Evolutionary conservation across 257 asterid species (phyloP).

Genomic region (Petunia axillaris): DNA sequence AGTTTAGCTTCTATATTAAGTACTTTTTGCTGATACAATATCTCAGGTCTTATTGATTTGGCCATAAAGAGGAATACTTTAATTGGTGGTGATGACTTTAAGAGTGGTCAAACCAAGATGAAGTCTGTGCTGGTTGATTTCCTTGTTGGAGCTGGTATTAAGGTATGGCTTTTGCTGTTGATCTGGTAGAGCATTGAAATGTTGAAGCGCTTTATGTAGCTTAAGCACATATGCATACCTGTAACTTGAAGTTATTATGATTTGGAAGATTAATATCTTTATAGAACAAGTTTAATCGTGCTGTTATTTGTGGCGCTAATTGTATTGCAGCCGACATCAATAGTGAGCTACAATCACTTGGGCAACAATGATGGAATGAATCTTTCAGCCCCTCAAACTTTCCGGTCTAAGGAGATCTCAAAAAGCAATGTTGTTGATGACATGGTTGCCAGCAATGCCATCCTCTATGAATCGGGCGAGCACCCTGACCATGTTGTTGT

Average conservation of each 20-base stretch:
- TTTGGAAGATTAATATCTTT: neutral
- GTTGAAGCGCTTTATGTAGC: neutral
- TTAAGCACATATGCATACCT: neutral
- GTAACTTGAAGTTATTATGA: neutral
- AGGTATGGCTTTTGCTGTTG: constrained; percentile 49
- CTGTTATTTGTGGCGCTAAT: constrained; percentile 18
- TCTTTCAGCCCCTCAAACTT: constrained; percentile 94
- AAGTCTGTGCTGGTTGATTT: constrained; percentile 95
- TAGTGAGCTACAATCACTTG: constrained; percentile 96
- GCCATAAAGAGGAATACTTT: constrained; percentile 80
- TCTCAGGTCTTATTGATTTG: constrained; percentile 77
- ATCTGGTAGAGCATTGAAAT: neutral
- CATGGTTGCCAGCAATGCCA: constrained; percentile 97
- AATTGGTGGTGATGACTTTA: constrained; percentile 97
- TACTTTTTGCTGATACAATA: neutral
- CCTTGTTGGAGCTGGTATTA: constrained; percentile 98
- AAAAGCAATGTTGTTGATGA: constrained; percentile 98
- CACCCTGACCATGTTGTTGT: constrained; percentile 99
- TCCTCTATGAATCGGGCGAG: constrained; percentile 93
- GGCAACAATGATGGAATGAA: constrained; percentile 99
- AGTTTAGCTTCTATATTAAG: neutral
- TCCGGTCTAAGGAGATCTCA: constrained; percentile 97
- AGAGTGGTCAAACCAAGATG: constrained; percentile 99
- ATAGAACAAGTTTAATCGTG: neutral
- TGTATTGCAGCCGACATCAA: constrained; percentile 79